A percentile compares a stretch with the other conserved stretches of the same genome.
Evolutionary conservation across 495 filamentous ascomycete genomes (phyloP).

Genomic region (Glarea lozoyensis): DNA sequence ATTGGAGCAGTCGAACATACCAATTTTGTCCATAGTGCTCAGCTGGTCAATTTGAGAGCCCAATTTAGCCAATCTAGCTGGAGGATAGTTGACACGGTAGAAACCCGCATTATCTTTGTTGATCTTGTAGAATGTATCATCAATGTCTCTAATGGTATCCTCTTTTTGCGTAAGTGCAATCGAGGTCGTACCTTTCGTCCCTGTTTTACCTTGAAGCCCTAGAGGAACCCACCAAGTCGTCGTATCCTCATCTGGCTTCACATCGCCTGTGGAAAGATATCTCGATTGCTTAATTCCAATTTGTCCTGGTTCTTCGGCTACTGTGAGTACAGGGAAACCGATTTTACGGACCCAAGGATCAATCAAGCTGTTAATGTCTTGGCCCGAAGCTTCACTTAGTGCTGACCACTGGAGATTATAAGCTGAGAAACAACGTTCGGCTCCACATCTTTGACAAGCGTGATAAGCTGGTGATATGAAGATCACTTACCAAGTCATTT

Average conservation of each 20-base stretch:
- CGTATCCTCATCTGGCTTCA: conserved; percentile 71
- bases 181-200: conserved; percentile 34
- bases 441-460: too few species aligned
- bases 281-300: conserved; percentile 76
- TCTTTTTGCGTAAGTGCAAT: conserved; percentile 67
- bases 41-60: conserved; percentile 64
- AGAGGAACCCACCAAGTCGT: conserved; percentile 97
- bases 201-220: conserved; percentile 55
- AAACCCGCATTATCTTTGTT: conserved; percentile 85
- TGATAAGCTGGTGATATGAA: too few species aligned
- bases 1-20: conserved; percentile 37
- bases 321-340: conserved; percentile 82
- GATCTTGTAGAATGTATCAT: conserved; percentile 82
- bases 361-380: conserved; percentile 83
- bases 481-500: too few species aligned
- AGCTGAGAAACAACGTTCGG: too few species aligned
- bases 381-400: conserved; percentile 80
- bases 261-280: conserved; percentile 85
- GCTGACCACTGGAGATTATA: too few species aligned
- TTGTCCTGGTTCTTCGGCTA: conserved; percentile 73
- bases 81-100: conserved; percentile 87
- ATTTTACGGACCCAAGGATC: conserved; percentile 88
- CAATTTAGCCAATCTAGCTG: conserved; percentile 66
- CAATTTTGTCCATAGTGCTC: conserved; percentile 78
- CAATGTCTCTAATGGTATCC: conserved; percentile 61